Evolutionary conservation across 2,329 filamentous ascomycete species (phyloP), one percentile per base, ranked within the genome.

Genomic region (Fusarium sp.): DNA sequence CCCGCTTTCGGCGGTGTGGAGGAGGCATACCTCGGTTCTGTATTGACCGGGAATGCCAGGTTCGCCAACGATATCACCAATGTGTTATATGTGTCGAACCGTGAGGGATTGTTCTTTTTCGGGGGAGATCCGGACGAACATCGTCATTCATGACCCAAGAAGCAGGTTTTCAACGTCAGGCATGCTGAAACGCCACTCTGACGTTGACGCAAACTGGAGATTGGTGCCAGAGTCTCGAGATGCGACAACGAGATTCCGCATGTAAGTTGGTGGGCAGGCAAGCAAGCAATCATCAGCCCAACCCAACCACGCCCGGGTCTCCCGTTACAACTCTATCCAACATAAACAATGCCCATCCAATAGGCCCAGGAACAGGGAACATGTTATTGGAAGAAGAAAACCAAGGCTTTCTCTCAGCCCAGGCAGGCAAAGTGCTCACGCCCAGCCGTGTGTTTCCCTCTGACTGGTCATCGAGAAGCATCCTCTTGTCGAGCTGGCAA

Each of bases 361-460:
- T 38, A 45, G 35, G 13, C 22, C 62, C 69, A 74, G 69, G 69
- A 73, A 69, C 69, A 75, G 70, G 69, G 69, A 67, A 74, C 62
- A 66, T 42, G 56, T 37, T 18, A 38, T 58, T 35, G 34, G 38
- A 20, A 42, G 35, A 16, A 7, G 4, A 47, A 62, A 62, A 31
- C 50, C 62, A 64, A 60, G 69, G 42, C 62, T 66, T 68, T 7
- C 29, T 31, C 18, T 54, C 68, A 72, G 69, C 62, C 67, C 64
- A 65, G 63, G 47, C 66, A 73, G 47, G 61, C 56, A 56, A 20
- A 34, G 59, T 38, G 50, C n/a, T 69, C 71, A 75, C 42, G 50
- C 58, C 22, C 59, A 69, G 76, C 65, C 76, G 76, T 78, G 75
- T 78, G 76, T 78, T 78, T 69, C 66, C 59, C 64, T 59, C 67